Base-by-base conservation (phyloP, 371 early-diverging fungal species). In the Gilbertella persicaria region DNA sequence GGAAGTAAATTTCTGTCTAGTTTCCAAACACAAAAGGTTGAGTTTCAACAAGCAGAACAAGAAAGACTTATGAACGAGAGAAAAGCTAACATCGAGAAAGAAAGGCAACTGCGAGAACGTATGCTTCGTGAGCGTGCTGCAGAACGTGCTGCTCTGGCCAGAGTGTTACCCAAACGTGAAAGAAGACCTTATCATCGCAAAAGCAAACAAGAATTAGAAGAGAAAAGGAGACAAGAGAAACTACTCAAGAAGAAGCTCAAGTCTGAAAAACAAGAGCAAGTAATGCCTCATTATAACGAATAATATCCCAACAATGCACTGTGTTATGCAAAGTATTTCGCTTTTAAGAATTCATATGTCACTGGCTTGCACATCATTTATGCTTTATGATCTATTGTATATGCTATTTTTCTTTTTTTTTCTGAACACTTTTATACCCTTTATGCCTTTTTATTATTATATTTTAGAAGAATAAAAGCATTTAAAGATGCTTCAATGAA, bases 1-100 rank as follows among this genome's bases (percentile, higher is more conserved):
- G 82, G 76, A 10, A 41, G 50, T 19, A 68, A 73, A 20, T 20
- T 64, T 5, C 57, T 64, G 1, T 37, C 35, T 7, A 47, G 52
- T 9, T 59, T 60, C 30, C 44, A 49, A 45, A 57, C 28, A 10
- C 60, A 55, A 16, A 33, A 55, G 10, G 40, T 52, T 5, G 49
- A 56, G 7, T 52, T 45, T 20, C 29, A 52, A 21, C 20, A 52
- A 21, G 38, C 24, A 19, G 53, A 59, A 20, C 35, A 25, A 2
- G 39, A 59, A 35, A 43, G 53, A 14, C 13, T 47, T 3, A 33
- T 43, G 17, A 23, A 17, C 30, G 63, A 62, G 47, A 46, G 53
- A 8, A 45, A 25, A 30, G 43, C 33, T 14, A 19, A 39, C 4
- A 8, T 17, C 4, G 53, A 59, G 26, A 19, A 21, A 14, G 59